Percentiles rank a stretch among this genome's conserved stretches.
Evolutionary conservation across 345 rosid species (phyloP).

Genomic region (Eucalyptus dawsonii): DNA sequence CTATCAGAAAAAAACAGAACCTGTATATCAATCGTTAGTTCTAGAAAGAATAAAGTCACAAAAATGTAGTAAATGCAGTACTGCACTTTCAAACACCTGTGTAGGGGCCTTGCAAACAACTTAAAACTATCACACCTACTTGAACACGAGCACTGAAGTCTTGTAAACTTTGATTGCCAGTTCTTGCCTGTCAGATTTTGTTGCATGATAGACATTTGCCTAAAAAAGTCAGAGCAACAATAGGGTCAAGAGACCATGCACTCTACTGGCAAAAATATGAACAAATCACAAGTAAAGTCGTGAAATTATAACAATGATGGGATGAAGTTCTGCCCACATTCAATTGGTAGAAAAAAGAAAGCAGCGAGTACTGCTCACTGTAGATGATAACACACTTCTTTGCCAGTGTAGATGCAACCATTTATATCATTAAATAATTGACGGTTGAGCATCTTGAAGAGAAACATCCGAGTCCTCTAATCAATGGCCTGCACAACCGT

Average conservation of each 20-base stretch:
- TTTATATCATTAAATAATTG: too few relatives aligned
- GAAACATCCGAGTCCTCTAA: constrained; percentile 30
- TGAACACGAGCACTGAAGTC: too few relatives aligned
- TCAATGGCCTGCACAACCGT: constrained; percentile 61
- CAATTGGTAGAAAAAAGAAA: background rate
- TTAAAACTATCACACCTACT: too few relatives aligned
- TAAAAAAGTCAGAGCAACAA: background rate
- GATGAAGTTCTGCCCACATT: background rate
- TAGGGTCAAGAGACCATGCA: background rate
- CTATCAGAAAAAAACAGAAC: too few relatives aligned
- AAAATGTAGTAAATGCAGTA: too few relatives aligned
- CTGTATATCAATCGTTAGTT: too few relatives aligned
- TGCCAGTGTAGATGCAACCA: background rate
- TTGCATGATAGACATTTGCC: constrained; percentile 63
- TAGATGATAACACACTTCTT: background rate
- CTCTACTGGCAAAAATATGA: background rate
- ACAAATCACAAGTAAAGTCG: background rate
- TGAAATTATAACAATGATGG: background rate
- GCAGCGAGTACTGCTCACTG: background rate
- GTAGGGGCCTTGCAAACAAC: too few relatives aligned
- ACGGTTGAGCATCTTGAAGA: background rate
- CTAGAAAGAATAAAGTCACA: too few relatives aligned
- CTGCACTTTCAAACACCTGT: too few relatives aligned
- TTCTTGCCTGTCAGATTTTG: too few relatives aligned
- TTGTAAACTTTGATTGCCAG: too few relatives aligned